Percentiles rank a stretch among this genome's conserved stretches.
Conservation (phyloP, 2,329 filamentous ascomycete species). For the Fusarium sp. region DNA sequence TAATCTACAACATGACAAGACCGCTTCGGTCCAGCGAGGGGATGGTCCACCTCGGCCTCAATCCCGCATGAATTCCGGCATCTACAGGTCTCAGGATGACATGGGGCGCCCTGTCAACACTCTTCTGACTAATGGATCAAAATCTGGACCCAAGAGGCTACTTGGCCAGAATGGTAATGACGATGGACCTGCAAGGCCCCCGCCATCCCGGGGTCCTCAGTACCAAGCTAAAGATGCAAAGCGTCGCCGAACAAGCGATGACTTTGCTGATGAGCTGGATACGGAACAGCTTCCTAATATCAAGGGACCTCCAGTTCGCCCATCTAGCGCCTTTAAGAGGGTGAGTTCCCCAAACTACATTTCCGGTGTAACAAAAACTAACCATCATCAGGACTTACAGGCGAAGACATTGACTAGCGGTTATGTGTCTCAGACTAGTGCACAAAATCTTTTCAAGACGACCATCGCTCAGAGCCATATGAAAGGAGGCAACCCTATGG, state of each 20-base stretch:
- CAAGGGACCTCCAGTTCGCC: conserved; percentile 87
- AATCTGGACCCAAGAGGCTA: conserved; percentile 78
- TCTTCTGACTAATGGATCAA: conserved; percentile 67
- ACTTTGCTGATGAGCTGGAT: conserved; percentile 73
- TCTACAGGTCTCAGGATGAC: conserved; percentile 69
- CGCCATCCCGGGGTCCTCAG: conserved; percentile 65
- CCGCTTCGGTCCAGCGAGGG: conserved; percentile 47
- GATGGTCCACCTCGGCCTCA: conserved; percentile 59
- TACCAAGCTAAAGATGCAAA: conserved; percentile 81
- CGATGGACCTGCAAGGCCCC: conserved; percentile 60
- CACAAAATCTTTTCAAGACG: conserved; percentile 73
- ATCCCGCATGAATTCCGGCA: conserved; percentile 70
- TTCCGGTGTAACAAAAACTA: conserved; percentile 46
- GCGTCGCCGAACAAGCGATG: conserved; percentile 81
- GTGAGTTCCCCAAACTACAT: conserved; percentile 58
- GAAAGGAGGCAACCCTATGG: conserved; percentile 76
- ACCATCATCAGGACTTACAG: conserved; percentile 66
- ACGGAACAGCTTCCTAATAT: conserved; percentile 70
- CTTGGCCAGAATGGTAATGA: conserved; percentile 75
- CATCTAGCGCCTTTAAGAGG: conserved; percentile 78
- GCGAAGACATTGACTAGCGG: conserved; percentile 71
- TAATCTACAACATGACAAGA: conserved; percentile 49
- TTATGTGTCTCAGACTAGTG: conserved; percentile 68
- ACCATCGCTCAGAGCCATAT: conserved; percentile 74
- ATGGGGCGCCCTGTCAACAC: conserved; percentile 70